Evolutionary conservation across 2,329 filamentous ascomycete genomes (phyloP).

Genomic region (Sporothrix curviconia): DNA sequence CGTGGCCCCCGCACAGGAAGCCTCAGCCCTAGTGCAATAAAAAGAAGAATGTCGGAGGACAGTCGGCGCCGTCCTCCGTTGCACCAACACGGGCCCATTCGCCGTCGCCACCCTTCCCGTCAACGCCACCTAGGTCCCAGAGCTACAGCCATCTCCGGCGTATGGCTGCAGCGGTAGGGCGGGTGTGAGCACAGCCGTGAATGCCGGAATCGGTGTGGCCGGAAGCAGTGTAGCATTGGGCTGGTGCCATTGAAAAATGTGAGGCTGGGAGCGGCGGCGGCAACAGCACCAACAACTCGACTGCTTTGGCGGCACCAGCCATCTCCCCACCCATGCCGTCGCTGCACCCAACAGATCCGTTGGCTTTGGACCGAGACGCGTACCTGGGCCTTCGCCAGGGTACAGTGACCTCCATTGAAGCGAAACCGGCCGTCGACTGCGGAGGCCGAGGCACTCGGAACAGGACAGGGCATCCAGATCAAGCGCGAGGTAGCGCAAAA

Average conservation of each 20-base stretch:
- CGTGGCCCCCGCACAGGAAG: too few relatives aligned
- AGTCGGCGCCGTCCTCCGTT: background rate
- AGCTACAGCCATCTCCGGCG: conserved; percentile 10
- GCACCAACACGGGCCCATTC: background rate
- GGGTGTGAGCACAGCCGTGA: conserved; percentile 2
- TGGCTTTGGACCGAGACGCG: conserved; percentile 9
- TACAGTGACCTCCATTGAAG: conserved; percentile 14
- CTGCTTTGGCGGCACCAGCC: background rate
- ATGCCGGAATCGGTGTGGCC: conserved; percentile 1
- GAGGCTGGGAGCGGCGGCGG: background rate
- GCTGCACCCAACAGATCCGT: background rate
- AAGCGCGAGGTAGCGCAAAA: conserved; percentile 13
- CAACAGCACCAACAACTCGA: too few relatives aligned
- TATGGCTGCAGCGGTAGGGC: conserved; percentile 8
- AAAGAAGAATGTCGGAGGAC: background rate
- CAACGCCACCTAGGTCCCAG: conserved; percentile 2
- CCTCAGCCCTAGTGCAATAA: too few relatives aligned
- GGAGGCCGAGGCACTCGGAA: conserved; percentile 5
- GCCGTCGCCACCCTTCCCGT: background rate
- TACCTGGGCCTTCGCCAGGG: conserved; percentile 13
- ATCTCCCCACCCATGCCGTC: background rate
- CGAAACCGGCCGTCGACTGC: conserved; percentile 11
- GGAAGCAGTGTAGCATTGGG: background rate
- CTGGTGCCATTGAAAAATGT: background rate
- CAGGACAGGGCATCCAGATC: conserved; percentile 13